These are phyloP conservation scores for Chalaropsis ovoidea DNA, from an alignment of 2,329 filamentous ascomycete species.

Conservation along the genomic window DNA sequence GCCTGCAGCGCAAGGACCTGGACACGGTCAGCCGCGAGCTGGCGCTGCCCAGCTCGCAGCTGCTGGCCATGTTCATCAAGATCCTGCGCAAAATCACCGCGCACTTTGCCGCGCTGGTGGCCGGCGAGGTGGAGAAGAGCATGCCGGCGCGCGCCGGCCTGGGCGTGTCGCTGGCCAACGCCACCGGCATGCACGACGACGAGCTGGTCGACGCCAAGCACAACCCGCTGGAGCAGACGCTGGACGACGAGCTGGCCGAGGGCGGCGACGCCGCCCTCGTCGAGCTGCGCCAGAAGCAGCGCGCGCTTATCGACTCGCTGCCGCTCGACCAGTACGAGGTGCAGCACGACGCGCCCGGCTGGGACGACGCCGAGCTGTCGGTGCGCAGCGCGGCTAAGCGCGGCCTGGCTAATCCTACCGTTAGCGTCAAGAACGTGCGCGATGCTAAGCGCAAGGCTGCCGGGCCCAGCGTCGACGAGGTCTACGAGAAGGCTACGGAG, in stretches of 20 bases:
- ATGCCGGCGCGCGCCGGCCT: conserved; percentile 50
- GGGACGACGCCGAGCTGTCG: conserved; percentile 66
- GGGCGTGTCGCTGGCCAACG: conserved; percentile 50
- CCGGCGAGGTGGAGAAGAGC: conserved; percentile 59
- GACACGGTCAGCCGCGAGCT: conserved; percentile 72
- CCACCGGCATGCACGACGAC: conserved; percentile 57
- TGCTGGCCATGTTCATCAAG: conserved; percentile 96
- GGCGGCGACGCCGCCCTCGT: conserved; percentile 66
- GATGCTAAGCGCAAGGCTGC: conserved; percentile 59
- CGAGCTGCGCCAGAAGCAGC: conserved; percentile 66
- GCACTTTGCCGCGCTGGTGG: conserved; percentile 65
- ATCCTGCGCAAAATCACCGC: conserved; percentile 77
- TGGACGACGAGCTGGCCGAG: conserved; percentile 77
- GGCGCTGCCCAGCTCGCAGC: conserved; percentile 60
- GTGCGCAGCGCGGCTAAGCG: conserved; percentile 50
- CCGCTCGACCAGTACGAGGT: conserved; percentile 73
- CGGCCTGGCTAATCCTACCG: conserved; percentile 58
- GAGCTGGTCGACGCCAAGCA: conserved; percentile 57
- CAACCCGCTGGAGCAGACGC: conserved; percentile 56
- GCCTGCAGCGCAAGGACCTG: conserved; percentile 80
- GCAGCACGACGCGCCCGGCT: conserved; percentile 50
- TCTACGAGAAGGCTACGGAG: conserved; percentile 42
- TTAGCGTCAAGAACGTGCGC: conserved; percentile 59
- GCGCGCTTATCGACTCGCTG: conserved; percentile 79
- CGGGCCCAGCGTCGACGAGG: conserved; percentile 45